phyloP scores from a whole-genome alignment of 2,329 filamentous ascomycete species.

The Aspergillus tamarii region DNA sequence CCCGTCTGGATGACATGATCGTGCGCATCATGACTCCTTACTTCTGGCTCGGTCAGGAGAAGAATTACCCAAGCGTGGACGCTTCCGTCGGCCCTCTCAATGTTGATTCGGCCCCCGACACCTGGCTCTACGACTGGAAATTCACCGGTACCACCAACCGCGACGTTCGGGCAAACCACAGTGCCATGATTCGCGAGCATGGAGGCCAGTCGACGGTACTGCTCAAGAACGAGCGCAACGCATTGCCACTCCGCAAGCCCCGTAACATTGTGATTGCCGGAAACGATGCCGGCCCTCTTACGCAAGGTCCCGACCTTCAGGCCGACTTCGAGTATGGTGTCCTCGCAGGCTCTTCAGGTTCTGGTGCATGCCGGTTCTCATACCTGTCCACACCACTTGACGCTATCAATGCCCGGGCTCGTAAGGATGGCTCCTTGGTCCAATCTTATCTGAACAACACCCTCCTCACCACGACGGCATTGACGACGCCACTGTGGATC shows the following conservation, averaged over 20 bases:
- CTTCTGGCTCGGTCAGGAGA: conserved; percentile 50
- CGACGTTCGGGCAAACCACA: conserved; percentile 74
- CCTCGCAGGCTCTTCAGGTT: neutral
- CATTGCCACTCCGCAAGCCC: conserved; percentile 53
- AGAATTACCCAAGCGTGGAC: conserved; percentile 39
- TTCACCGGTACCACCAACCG: conserved; percentile 14
- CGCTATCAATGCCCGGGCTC: conserved; percentile 4
- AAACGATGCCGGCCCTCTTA: conserved; percentile 48
- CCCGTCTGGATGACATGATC: conserved; percentile 52
- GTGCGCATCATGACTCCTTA: conserved; percentile 51
- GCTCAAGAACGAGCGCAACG: conserved; percentile 34
- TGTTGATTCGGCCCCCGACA: conserved; percentile 19
- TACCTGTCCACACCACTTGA: neutral
- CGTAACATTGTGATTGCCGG: conserved; percentile 54
- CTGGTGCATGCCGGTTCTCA: neutral
- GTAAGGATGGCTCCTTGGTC: neutral
- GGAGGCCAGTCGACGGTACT: conserved; percentile 10
- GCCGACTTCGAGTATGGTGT: neutral
- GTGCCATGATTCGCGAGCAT: conserved; percentile 66
- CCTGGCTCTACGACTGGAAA: conserved; percentile 35
- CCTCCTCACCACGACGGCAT: neutral
- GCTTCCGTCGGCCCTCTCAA: conserved; percentile 25
- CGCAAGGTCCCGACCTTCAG: neutral
- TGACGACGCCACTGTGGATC: neutral
- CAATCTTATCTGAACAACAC: conserved; percentile 30